Base-by-base conservation (phyloP, 495 filamentous ascomycete species). In the Hypoxylon intermedium region DNA sequence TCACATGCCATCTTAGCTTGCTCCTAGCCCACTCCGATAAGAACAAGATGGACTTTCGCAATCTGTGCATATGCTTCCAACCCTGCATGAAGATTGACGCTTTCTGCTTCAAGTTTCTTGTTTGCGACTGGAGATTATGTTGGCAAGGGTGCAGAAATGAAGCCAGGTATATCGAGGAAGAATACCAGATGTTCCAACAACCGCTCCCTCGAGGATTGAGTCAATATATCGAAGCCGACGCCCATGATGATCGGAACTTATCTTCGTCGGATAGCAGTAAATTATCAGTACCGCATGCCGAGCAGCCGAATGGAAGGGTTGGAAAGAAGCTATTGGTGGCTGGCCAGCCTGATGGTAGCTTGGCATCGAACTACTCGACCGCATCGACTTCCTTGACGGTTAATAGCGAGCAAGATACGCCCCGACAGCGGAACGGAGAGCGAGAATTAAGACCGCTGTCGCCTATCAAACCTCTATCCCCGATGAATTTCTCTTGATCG, bases 81-180 rank as follows among this genome's bases (percentile, higher is more conserved):
- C 92, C 92, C 3, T 94, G 89, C 73, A 88, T 97, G 82, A 92
- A 90, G 66, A 93, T 97, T 37, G 92, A 96, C 70, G 82, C 84
- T 3, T 92, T 89, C 68, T 93, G 89, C 75, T 96, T 97, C 80
- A 87, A 91, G 45, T 96, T 93, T 67, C 80, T 97, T 24, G 90
- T 97, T 26, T 88, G 89, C 66, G 87, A 97, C 71, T 97, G 92
- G 92, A 83, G 89, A 58, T 87, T 93, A 42, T 97, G 92, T 77
- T 97, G 92, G 92, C 91, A 93, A 68, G 92, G 92, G 2, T 97
- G 92, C 78, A 91, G 85, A 81, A 95, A 88, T n/a, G 92, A 97
- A 69, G 87, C 89, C 55, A 84, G 86, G 53, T 91, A 80, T 60
- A 83, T 92, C 12, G 82, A 88, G 57, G 79, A 88, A 34, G 92